phyloP scores from a whole-genome alignment of 1,284 basidiomycete species.

The Chondrostereum purpureum region DNA sequence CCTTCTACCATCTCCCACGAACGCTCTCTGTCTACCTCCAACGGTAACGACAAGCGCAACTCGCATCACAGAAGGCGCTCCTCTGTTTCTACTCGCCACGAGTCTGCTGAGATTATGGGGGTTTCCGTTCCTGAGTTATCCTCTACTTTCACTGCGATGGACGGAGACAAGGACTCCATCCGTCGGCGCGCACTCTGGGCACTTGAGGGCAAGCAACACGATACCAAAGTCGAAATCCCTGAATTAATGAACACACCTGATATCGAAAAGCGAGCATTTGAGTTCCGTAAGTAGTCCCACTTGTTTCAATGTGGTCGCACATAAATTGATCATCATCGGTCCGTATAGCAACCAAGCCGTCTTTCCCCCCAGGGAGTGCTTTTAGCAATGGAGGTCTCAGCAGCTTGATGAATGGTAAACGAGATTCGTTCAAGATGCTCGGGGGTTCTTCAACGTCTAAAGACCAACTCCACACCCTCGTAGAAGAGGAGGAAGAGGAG shows the following conservation, averaged over 20 bases:
- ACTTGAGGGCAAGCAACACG: conserved; percentile 68
- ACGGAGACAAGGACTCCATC: conserved; percentile 70
- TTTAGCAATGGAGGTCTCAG: conserved; percentile 36
- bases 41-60: conserved; percentile 42
- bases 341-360: conserved; percentile 42
- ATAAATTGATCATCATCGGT: conserved; percentile 13
- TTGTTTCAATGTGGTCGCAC: conserved; percentile 8
- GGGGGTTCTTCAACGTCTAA: conserved; percentile 54
- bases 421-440: conserved; percentile 73
- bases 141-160: conserved; percentile 58
- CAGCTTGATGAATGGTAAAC: conserved; percentile 47
- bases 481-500: conserved; percentile 80
- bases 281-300: conserved; percentile 48
- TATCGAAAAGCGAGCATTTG: conserved; percentile 47
- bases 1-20: conserved; percentile 19
- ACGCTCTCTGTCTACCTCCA: conserved; percentile 25
- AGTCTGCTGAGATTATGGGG: conserved; percentile 82
- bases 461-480: conserved; percentile 66
- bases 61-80: conserved; percentile 77
- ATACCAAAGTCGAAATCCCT: conserved; percentile 73
- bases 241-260: conserved; percentile 58
- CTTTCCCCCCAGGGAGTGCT: conserved; percentile 43
- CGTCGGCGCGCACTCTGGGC: conserved; percentile 73
- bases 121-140: conserved; percentile 56
- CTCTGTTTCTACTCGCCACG: conserved; percentile 77